These are phyloP conservation scores for Kwoniella mangroviensis DNA, from an alignment of 768 basidiomycete genomes.

Conservation along the genomic window DNA sequence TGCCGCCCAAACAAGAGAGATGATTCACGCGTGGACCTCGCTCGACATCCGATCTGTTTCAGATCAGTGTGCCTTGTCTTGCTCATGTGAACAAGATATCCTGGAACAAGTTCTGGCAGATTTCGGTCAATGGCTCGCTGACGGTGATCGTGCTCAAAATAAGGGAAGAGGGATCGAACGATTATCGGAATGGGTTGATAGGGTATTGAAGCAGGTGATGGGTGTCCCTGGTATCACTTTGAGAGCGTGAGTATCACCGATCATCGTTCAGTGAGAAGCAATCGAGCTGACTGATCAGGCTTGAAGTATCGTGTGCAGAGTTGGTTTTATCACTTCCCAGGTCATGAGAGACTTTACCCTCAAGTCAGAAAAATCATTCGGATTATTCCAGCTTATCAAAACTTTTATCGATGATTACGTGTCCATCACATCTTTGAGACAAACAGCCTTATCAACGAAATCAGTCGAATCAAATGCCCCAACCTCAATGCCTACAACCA, in stretches of 20 bases:
- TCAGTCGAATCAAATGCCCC: constrained; percentile 8
- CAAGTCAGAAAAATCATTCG: constrained; percentile 42
- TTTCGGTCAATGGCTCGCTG: constrained; percentile 33
- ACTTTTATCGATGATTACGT: constrained; percentile 53
- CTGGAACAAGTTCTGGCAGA: constrained; percentile 68
- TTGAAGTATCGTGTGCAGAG: constrained; percentile 21
- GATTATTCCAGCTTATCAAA: constrained; percentile 50
- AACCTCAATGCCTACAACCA: not conserved
- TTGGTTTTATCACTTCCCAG: constrained; percentile 47
- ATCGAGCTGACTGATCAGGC: not conserved
- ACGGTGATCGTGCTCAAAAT: not conserved
- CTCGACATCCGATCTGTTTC: constrained; percentile 29
- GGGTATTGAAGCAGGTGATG: constrained; percentile 19
- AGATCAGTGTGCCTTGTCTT: constrained; percentile 38
- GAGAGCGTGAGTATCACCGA: constrained; percentile 21
- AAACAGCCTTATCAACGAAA: constrained; percentile 25
- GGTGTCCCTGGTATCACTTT: constrained; percentile 11
- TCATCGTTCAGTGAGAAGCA: not conserved
- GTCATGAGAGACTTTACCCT: constrained; percentile 47
- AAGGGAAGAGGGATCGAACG: constrained; percentile 20
- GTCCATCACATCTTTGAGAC: constrained; percentile 33
- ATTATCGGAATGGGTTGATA: constrained; percentile 33
- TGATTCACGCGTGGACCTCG: constrained; percentile 39
- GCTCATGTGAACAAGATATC: constrained; percentile 68
- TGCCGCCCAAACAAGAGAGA: constrained; percentile 19